A percentile compares a stretch with the other conserved stretches of the same genome.
These are phyloP conservation scores for Arabidopsis hybrid DNA, from an alignment of 441 rosid genomes.

Conservation along the genomic window DNA sequence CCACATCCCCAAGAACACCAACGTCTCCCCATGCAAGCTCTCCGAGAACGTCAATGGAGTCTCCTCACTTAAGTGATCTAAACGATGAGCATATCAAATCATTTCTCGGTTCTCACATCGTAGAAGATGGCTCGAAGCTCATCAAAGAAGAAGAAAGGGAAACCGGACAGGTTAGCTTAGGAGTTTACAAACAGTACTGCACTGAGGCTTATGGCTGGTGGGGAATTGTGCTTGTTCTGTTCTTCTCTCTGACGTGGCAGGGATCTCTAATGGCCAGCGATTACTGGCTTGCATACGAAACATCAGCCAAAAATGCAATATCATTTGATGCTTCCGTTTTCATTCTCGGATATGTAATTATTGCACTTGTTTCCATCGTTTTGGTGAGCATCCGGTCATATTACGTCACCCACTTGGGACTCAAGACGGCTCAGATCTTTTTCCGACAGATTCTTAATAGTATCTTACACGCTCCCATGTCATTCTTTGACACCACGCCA, in stretches of 20 bases:
- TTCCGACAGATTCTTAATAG: conserved; percentile 71
- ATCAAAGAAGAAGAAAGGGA: conserved; percentile 86
- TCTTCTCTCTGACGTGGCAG: conserved; percentile 76
- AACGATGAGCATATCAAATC: conserved; percentile 54
- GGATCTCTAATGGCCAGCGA: conserved; percentile 81
- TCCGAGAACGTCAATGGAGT: conserved; percentile 43
- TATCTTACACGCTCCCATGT: conserved; percentile 90
- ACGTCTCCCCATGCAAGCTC: conserved; percentile 37
- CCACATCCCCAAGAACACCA: conserved; percentile 49
- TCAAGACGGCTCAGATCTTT: conserved; percentile 78
- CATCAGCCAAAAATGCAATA: conserved; percentile 57
- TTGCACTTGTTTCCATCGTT: conserved; percentile 61
- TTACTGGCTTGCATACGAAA: conserved; percentile 91
- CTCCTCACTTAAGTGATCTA: conserved; percentile 49
- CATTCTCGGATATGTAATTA: conserved; percentile 64
- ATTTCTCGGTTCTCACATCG: conserved; percentile 47
- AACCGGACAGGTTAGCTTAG: conserved; percentile 71
- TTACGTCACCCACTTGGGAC: conserved; percentile 66
- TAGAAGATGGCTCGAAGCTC: conserved; percentile 66
- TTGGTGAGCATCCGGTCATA: conserved; percentile 58
- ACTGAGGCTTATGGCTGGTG: conserved; percentile 94
- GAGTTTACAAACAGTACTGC: conserved; percentile 70
- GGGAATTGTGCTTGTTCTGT: conserved; percentile 64
- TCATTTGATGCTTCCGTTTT: conserved; percentile 61
- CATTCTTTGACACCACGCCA: conserved; percentile 91